A percentile compares a stretch with the other conserved stretches of the same genome.
Conservation (phyloP, 768 basidiomycete species). For the Lactifluus echinatus region DNA sequence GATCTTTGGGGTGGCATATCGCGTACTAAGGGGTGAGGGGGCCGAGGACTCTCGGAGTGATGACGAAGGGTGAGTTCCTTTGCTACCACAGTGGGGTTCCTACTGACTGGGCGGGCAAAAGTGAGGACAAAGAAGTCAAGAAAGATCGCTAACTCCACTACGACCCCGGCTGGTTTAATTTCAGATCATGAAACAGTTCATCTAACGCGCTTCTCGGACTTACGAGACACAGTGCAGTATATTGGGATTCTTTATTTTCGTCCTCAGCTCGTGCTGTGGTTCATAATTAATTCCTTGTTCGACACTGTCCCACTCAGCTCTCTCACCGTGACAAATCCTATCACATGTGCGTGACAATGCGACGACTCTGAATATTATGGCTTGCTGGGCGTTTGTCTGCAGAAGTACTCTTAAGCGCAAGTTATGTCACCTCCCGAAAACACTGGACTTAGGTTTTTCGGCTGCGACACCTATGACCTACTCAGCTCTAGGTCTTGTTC, state of each 20-base stretch:
- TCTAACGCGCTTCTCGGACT: conserved; percentile 1
- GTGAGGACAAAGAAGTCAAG: conserved; percentile 24
- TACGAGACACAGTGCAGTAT: conserved; percentile 7
- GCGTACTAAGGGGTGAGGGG: conserved; percentile 63
- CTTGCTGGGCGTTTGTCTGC: background rate
- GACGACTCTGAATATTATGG: background rate
- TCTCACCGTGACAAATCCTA: background rate
- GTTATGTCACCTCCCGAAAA: background rate
- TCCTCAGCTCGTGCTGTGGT: background rate
- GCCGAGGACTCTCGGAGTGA: conserved; percentile 86
- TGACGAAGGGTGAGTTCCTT: conserved; percentile 52
- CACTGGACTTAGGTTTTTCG: no score
- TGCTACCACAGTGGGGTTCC: background rate
- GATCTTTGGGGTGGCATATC: conserved; percentile 78
- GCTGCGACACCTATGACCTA: no score
- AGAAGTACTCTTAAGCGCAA: background rate
- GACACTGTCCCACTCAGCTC: background rate
- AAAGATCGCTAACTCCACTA: conserved; percentile 26
- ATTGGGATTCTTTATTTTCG: background rate
- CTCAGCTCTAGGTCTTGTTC: background rate
- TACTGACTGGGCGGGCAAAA: conserved; percentile 9
- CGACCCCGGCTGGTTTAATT: background rate
- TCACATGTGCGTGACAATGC: background rate
- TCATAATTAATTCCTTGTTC: background rate
- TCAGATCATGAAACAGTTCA: background rate